A percentile compares a stretch with the other conserved stretches of the same genome.
Conservation (phyloP, 805 yeast genomes). For the Sugiyamaella americana region DNA sequence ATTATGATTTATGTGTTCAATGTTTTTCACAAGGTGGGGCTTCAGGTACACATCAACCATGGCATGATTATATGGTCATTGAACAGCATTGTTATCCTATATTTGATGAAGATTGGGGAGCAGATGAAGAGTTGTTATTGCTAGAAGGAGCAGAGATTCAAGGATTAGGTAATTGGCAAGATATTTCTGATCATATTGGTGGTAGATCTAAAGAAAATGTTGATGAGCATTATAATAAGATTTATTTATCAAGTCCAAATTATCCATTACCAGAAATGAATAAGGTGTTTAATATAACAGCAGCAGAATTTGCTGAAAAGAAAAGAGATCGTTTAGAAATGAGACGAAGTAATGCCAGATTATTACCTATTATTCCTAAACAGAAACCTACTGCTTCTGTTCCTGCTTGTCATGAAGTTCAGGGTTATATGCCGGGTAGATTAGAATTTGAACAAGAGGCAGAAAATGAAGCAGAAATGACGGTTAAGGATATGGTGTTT, state of each 20-base stretch:
- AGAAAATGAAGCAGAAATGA: conserved; percentile 93
- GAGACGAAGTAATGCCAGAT: conserved; percentile 54
- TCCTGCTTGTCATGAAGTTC: conserved; percentile 94
- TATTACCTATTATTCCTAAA: conserved; percentile 76
- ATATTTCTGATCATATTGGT: conserved; percentile 93
- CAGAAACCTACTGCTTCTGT: conserved; percentile 86
- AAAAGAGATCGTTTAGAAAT: conserved; percentile 69
- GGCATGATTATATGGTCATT: conserved; percentile 84
- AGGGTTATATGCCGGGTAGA: conserved; percentile 98
- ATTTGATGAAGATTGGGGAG: conserved; percentile 90
- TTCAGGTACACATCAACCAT: conserved; percentile 85
- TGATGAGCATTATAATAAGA: conserved; percentile 67
- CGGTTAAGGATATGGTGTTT: conserved; percentile 91
- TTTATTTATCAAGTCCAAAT: conserved; percentile 59
- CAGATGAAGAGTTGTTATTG: conserved; percentile 87
- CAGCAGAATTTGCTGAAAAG: conserved; percentile 60
- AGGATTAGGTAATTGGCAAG: conserved; percentile 97
- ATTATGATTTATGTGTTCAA: conserved; percentile 96
- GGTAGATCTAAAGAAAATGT: conserved; percentile 90
- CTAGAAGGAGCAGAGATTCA: conserved; percentile 87
- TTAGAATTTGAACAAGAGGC: conserved; percentile 94
- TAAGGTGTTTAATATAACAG: conserved; percentile 57
- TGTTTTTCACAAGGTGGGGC: conserved; percentile 83
- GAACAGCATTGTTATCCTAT: conserved; percentile 96
- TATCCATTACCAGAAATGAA: conserved; percentile 90